Conservation (phyloP, 495 filamentous ascomycete genomes). For the Annulohypoxylon maeteangense region DNA sequence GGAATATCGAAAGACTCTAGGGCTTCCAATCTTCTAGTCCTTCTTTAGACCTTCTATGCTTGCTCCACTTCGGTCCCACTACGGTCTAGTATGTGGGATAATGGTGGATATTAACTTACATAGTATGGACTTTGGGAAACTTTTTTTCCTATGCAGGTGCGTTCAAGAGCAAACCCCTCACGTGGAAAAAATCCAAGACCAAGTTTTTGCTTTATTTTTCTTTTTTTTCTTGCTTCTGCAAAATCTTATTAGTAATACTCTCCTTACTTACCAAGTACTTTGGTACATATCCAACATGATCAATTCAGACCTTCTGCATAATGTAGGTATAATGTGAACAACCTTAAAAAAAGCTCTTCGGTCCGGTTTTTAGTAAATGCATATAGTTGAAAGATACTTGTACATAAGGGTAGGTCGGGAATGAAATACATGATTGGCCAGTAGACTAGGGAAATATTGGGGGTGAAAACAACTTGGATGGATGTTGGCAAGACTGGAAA, state of each 20-base stretch:
- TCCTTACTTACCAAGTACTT: not conserved
- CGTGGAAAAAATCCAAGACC: slow-evolving; percentile 9
- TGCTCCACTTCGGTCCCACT: slow-evolving; percentile 41
- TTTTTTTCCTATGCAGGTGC: slow-evolving; percentile 20
- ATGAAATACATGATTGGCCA: not conserved
- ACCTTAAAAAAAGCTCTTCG: not conserved
- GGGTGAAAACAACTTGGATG: not conserved
- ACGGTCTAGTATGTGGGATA: slow-evolving; percentile 17
- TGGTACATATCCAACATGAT: not conserved
- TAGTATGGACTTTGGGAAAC: slow-evolving; percentile 18
- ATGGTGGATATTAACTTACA: slow-evolving; percentile 34
- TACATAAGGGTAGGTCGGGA: slow-evolving; percentile 2
- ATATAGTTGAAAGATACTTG: not conserved
- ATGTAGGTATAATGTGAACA: too few relatives aligned
- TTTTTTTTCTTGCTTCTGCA: slow-evolving; percentile 1
- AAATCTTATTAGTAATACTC: not conserved
- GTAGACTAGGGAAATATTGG: not conserved
- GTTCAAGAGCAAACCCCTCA: slow-evolving; percentile 28
- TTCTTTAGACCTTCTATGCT: slow-evolving; percentile 39
- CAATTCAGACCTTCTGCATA: not conserved
- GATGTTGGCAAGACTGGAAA: not conserved
- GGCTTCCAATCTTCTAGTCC: slow-evolving; percentile 35
- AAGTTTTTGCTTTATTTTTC: slow-evolving; percentile 8
- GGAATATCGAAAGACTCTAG: not conserved
- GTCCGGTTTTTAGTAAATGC: not conserved